Evolutionary conservation across 495 filamentous ascomycete genomes (phyloP), one percentile per base, ranked within the genome.

Genomic region (Stereocaulon alpinum): DNA sequence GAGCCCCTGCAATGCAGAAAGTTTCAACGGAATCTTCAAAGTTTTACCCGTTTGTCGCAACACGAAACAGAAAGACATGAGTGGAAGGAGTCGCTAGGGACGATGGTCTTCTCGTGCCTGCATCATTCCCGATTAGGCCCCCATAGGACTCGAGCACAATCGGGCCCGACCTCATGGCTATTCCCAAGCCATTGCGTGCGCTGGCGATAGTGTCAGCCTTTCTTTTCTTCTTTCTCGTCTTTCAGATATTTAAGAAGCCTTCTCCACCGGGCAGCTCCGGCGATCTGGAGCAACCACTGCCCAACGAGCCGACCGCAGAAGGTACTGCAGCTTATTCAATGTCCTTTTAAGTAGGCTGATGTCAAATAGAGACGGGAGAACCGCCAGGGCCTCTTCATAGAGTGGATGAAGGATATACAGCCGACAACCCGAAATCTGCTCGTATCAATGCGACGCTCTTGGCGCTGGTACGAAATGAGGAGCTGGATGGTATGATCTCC

Each of bases 381-480:
- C 91, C 91, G 30, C 79, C 84, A 58, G 90, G 87, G 20, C 73
- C 80, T 17, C 73, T 96, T 61, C 80, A 52, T n/a, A 52, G 79
- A 66, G 78, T 85, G 69, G 80, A 83, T n/a, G 80, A 84, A 62
- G 82, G 88, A 56, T 96, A 95, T 69, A 79, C 81, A 52, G 84
- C 87, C 22, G 80, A 88, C 61, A 83, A 83, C 71, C 72, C 80
- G 27, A 80, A 91, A 60, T 86, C 88, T 56, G 80, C 83, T 55
- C 87, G 93, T 62, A 92, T 92, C 69, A 90, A 92, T 70, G 94
- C 94, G 54, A 96, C 94, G 10, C 79, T 99, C 56, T 80, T 99
- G 62, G 83, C 88, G 42, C 79, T 99, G 22, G 94, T 97, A 42
- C 84, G 94, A 54, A 97, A 99, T 66, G 82, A 86, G 64, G 94